Conservation (phyloP, 2,329 filamentous ascomycete species). For the Ophiostoma perfectum region DNA sequence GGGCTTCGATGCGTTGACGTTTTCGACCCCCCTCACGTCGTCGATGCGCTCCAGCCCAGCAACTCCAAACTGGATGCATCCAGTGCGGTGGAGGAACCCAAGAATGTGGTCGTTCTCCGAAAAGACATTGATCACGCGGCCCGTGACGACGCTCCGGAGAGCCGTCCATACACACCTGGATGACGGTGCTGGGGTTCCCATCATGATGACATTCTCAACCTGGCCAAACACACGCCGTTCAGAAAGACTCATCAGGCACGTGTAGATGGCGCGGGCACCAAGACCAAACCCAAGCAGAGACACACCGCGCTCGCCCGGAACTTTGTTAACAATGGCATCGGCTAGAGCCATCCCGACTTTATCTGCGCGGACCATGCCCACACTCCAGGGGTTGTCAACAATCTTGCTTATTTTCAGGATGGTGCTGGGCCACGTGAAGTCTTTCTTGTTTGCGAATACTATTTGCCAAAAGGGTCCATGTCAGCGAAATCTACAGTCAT, state of each 20-base stretch:
- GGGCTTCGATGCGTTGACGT: slow-evolving; percentile 59
- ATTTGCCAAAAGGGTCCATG: background rate
- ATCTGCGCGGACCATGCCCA: slow-evolving; percentile 69
- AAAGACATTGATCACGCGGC: slow-evolving; percentile 84
- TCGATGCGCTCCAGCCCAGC: slow-evolving; percentile 73
- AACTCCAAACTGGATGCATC: slow-evolving; percentile 74
- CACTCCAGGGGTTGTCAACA: slow-evolving; percentile 75
- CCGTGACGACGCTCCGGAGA: slow-evolving; percentile 71
- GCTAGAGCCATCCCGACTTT: slow-evolving; percentile 68
- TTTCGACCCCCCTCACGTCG: slow-evolving; percentile 61
- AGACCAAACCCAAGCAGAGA: slow-evolving; percentile 78
- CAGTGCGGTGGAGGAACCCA: slow-evolving; percentile 79
- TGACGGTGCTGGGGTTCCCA: slow-evolving; percentile 75
- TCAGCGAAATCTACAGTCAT: background rate
- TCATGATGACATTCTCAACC: slow-evolving; percentile 77
- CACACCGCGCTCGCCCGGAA: slow-evolving; percentile 75
- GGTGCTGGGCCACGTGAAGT: slow-evolving; percentile 50
- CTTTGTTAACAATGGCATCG: slow-evolving; percentile 73
- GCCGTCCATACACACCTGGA: slow-evolving; percentile 67
- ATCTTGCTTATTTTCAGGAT: slow-evolving; percentile 65
- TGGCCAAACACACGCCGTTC: slow-evolving; percentile 79
- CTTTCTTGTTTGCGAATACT: slow-evolving; percentile 15
- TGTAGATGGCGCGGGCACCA: slow-evolving; percentile 76
- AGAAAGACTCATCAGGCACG: slow-evolving; percentile 72
- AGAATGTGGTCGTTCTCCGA: slow-evolving; percentile 84